These are phyloP conservation scores for Fragaria nilgerrensis DNA, from an alignment of 306 rosid species.

Conservation along the genomic window DNA sequence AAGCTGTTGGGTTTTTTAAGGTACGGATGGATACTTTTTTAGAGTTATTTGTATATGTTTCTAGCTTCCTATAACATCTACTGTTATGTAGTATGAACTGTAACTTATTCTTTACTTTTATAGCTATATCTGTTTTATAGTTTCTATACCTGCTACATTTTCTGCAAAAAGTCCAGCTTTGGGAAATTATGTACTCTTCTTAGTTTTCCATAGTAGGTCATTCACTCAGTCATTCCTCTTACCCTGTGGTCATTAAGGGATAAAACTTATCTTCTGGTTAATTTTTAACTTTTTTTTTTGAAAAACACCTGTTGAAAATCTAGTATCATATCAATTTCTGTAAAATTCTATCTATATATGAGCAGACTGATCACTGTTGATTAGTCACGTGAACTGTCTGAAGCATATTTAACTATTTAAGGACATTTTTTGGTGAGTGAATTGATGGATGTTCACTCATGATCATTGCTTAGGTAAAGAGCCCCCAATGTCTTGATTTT, in stretches of 20 bases:
- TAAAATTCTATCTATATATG: not conserved
- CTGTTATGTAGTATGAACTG: not conserved
- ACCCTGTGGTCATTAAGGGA: not conserved
- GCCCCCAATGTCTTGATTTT: not conserved
- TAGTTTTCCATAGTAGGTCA: not conserved
- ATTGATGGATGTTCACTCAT: not conserved
- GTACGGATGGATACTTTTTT: not conserved
- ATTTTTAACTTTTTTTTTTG: not conserved
- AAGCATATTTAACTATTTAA: not conserved
- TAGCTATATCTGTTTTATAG: constrained; percentile 1
- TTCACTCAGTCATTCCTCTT: not conserved
- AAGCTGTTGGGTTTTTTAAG: constrained; percentile 5
- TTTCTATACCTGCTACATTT: not conserved
- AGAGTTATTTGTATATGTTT: not conserved
- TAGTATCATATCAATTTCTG: not conserved
- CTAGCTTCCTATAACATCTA: not conserved
- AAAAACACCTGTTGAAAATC: not conserved
- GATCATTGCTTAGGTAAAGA: not conserved
- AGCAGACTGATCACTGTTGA: not conserved
- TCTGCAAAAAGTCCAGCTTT: not conserved
- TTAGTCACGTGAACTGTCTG: not conserved
- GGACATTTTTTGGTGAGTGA: not conserved
- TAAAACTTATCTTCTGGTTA: not conserved
- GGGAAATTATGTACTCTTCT: not conserved
- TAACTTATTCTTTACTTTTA: not conserved